Conservation (phyloP, 441 rosid genomes). For the Pelargonium exstipulatum region DNA sequence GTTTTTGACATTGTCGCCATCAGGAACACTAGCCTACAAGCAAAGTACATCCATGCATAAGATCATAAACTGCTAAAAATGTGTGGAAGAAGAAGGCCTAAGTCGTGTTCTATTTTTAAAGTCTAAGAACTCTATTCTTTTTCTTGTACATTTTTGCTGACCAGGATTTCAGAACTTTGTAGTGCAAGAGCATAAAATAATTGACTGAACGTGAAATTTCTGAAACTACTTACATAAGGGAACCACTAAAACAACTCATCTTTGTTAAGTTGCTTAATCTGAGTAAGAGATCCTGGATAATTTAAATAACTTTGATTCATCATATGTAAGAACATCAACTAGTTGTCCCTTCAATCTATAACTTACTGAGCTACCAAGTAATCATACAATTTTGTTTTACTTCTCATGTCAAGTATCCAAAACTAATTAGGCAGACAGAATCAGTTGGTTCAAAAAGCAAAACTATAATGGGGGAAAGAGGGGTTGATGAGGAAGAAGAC, state of each 20-base stretch:
- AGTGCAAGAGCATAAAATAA: background rate
- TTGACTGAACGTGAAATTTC: background rate
- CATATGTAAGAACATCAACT: background rate
- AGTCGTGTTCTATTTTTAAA: background rate
- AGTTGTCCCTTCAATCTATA: background rate
- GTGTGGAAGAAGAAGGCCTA: background rate
- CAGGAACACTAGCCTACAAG: constrained; percentile 85
- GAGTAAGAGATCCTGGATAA: background rate
- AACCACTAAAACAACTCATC: background rate
- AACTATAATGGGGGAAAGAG: too few relatives aligned
- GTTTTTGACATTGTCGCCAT: constrained; percentile 68
- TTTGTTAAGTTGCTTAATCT: background rate
- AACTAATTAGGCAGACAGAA: background rate
- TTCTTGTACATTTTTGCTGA: background rate
- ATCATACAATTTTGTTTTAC: too few relatives aligned
- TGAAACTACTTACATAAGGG: background rate
- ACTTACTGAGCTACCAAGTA: background rate
- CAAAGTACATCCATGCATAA: constrained; percentile 23
- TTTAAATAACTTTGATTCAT: background rate
- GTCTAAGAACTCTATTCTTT: background rate
- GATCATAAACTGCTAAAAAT: constrained; percentile 18
- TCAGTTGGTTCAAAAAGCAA: background rate
- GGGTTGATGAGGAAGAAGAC: too few relatives aligned
- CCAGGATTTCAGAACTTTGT: background rate
- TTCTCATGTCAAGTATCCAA: background rate